Conservation (phyloP, 352 stramenopile species). For the Pythium vanterpoolii region DNA sequence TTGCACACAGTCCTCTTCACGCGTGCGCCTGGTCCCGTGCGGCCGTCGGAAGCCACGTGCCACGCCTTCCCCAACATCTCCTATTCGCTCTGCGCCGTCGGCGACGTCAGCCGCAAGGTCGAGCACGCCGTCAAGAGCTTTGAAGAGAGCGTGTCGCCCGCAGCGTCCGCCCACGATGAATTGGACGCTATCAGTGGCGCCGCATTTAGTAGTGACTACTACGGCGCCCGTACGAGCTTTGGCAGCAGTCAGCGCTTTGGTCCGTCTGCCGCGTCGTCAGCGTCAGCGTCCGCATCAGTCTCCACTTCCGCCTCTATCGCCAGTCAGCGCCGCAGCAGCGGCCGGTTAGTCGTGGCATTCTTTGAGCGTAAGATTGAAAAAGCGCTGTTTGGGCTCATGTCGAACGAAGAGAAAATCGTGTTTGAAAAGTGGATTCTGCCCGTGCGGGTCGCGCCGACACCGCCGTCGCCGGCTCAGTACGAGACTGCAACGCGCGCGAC, state of each 20-base stretch:
- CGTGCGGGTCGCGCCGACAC: conserved; percentile 48
- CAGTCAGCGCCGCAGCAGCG: conserved; percentile 13
- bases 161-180: background rate
- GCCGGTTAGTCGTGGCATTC: conserved; percentile 67
- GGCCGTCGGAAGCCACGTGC: conserved; percentile 71
- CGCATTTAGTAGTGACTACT: conserved; percentile 5
- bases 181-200: background rate
- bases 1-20: conserved; percentile 85
- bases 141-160: conserved; percentile 40
- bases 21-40: conserved; percentile 62
- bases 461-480: conserved; percentile 42
- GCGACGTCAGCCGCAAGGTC: conserved; percentile 77
- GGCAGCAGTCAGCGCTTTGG: conserved; percentile 14
- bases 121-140: conserved; percentile 62
- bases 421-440: conserved; percentile 85
- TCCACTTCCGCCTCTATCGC: too few species aligned
- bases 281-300: background rate
- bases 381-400: conserved; percentile 79
- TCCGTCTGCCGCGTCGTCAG: background rate
- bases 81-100: conserved; percentile 74
- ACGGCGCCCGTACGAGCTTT: conserved; percentile 15
- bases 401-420: conserved; percentile 82
- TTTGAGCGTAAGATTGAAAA: conserved; percentile 84
- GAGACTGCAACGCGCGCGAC: conserved; percentile 51
- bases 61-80: conserved; percentile 71